Conservation (phyloP, 2,329 filamentous ascomycete genomes). For the Talaromyces sp. region DNA sequence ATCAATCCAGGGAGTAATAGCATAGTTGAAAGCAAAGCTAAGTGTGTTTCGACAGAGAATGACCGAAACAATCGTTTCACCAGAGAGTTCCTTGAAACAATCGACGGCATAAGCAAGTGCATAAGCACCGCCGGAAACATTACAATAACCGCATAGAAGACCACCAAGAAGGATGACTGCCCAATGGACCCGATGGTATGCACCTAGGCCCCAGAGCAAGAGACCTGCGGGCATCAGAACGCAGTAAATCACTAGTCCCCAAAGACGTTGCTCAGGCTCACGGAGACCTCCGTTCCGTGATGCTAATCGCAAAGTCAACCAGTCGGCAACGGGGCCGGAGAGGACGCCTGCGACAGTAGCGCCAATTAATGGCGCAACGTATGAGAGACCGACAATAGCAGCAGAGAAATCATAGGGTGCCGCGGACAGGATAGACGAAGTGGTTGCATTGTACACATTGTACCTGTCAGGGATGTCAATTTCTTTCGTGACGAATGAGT, state of each 20-base stretch:
- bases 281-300: slow-evolving; percentile 26
- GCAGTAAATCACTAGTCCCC: slow-evolving; percentile 20
- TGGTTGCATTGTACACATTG: slow-evolving; percentile 32
- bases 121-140: slow-evolving; percentile 44
- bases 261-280: slow-evolving; percentile 27
- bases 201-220: slow-evolving; percentile 43
- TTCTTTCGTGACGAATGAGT: not conserved
- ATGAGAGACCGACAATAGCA: slow-evolving; percentile 26
- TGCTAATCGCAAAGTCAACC: slow-evolving; percentile 24
- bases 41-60: slow-evolving; percentile 48
- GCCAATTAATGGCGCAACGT: slow-evolving; percentile 27
- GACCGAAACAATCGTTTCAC: slow-evolving; percentile 51
- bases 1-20: slow-evolving; percentile 47
- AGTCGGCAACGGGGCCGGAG: slow-evolving; percentile 25
- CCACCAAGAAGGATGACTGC: slow-evolving; percentile 50
- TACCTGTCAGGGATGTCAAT: slow-evolving; percentile 23
- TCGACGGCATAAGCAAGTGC: slow-evolving; percentile 50
- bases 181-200: slow-evolving; percentile 49
- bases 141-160: slow-evolving; percentile 45
- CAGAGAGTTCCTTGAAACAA: slow-evolving; percentile 47
- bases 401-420: slow-evolving; percentile 30
- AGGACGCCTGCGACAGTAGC: slow-evolving; percentile 18
- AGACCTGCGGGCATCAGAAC: slow-evolving; percentile 16
- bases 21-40: slow-evolving; percentile 43
- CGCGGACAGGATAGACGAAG: slow-evolving; percentile 26